Percentiles rank a stretch among this genome's conserved stretches.
phyloP scores from a whole-genome alignment of 2,329 filamentous ascomycete genomes.

The Colletotrichum aenigma region DNA sequence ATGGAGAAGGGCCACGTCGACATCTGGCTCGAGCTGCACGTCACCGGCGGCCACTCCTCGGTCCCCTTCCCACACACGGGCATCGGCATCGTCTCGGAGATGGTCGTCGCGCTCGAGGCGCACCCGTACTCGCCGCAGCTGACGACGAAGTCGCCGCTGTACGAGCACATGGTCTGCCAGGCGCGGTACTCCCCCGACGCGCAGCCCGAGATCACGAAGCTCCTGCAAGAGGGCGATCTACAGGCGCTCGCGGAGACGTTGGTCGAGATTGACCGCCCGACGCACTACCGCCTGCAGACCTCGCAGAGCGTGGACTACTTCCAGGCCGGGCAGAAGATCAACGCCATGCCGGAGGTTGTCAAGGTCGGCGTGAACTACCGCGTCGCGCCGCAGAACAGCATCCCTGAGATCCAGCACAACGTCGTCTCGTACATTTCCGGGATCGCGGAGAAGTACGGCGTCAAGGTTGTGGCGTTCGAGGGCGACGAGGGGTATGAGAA shows the following conservation, averaged over 20 bases:
- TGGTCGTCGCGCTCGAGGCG: constrained; percentile 68
- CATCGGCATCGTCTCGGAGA: constrained; percentile 71
- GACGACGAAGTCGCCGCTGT: constrained; percentile 56
- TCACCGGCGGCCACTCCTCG: constrained; percentile 66
- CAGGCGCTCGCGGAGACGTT: constrained; percentile 31
- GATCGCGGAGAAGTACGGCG: constrained; percentile 11
- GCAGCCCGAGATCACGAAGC: constrained; percentile 40
- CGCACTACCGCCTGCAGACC: constrained; percentile 11
- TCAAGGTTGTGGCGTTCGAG: constrained; percentile 1
- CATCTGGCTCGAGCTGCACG: constrained; percentile 59
- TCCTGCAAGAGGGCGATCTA: constrained; percentile 34
- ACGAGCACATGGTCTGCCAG: constrained; percentile 61
- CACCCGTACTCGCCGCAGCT: constrained; percentile 55
- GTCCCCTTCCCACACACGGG: constrained; percentile 67
- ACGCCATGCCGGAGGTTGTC: constrained; percentile 15
- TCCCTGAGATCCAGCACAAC: constrained; percentile 19
- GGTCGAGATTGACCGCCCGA: not conserved
- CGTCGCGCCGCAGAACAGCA: constrained; percentile 16
- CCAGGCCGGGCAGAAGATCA: constrained; percentile 19
- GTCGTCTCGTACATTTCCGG: not conserved
- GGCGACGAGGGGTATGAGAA: constrained; percentile 2
- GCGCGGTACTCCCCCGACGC: constrained; percentile 58
- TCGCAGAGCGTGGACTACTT: constrained; percentile 19
- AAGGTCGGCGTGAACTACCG: constrained; percentile 16
- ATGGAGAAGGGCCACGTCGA: constrained; percentile 69